phyloP scores from a whole-genome alignment of 257 asterid species.

The Ajuga chamaepitys region DNA sequence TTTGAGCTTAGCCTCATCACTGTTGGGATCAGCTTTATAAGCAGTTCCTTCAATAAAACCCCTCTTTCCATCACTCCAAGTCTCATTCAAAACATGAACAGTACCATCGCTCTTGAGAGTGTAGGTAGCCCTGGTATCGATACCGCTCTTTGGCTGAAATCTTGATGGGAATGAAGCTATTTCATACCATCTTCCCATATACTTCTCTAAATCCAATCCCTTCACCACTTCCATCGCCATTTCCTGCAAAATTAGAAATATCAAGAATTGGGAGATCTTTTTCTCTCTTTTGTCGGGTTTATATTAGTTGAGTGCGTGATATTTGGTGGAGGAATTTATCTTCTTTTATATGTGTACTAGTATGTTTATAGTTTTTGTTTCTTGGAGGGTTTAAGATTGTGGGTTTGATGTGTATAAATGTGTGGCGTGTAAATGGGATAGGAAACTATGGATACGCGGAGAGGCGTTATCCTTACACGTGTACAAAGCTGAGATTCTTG shows the following conservation, averaged over 20 bases:
- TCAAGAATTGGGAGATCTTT: neutral
- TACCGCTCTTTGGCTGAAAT: slow-evolving; percentile 63
- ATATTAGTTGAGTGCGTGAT: neutral
- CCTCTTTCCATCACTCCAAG: slow-evolving; percentile 74
- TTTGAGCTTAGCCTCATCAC: slow-evolving; percentile 67
- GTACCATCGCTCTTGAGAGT: slow-evolving; percentile 61
- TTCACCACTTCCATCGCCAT: slow-evolving; percentile 70
- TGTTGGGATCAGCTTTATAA: slow-evolving; percentile 54
- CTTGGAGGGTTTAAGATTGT: neutral
- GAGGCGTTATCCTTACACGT: neutral
- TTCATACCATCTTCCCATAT: slow-evolving; percentile 96
- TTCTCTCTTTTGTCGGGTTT: neutral
- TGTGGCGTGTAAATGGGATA: neutral
- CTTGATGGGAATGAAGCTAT: slow-evolving; percentile 74
- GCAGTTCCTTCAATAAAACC: slow-evolving; percentile 62
- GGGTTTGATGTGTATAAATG: neutral
- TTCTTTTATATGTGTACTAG: too few relatives aligned
- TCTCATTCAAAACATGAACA: slow-evolving; percentile 67
- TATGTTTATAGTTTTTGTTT: too few relatives aligned
- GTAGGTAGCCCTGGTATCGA: slow-evolving; percentile 77
- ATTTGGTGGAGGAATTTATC: neutral
- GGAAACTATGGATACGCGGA: slow-evolving; percentile 7
- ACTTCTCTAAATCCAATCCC: slow-evolving; percentile 44
- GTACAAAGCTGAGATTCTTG: neutral
- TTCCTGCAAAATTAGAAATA: neutral